Evolutionary conservation across 2,329 filamentous ascomycete genomes (phyloP).

Genomic region (Trichoderma lentiforme): DNA sequence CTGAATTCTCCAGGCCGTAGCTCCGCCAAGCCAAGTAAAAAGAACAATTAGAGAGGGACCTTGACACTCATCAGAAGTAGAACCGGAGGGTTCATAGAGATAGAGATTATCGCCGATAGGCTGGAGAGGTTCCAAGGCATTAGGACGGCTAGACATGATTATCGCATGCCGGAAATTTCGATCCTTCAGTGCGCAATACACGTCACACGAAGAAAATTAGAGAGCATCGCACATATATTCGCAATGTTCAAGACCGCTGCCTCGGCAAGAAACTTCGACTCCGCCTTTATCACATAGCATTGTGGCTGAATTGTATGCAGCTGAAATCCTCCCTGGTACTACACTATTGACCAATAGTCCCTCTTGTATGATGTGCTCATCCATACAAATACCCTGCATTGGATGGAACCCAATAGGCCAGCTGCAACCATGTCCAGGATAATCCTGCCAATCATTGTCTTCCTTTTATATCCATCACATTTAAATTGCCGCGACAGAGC

Average conservation of each 20-base stretch:
- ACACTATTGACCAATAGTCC: neutral
- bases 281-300: neutral
- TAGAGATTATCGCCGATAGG: neutral
- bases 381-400: neutral
- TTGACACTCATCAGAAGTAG: neutral
- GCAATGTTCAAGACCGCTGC: neutral
- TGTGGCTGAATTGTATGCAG: neutral
- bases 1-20: neutral
- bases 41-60: conserved; percentile 3
- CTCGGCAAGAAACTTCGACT: neutral
- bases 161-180: neutral
- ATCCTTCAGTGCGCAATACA: neutral
- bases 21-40: neutral
- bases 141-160: neutral
- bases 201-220: neutral
- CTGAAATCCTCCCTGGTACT: neutral
- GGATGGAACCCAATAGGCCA: neutral
- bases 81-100: neutral
- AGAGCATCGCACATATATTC: neutral
- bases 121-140: neutral
- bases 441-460: neutral
- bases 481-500: neutral
- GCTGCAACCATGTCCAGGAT: neutral
- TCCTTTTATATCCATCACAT: neutral
- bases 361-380: too few relatives aligned